Evolutionary conservation across 2,329 filamentous ascomycete genomes (phyloP), one percentile per base, ranked within the genome.

Genomic region (Dothidotthia symphoricarpi): DNA sequence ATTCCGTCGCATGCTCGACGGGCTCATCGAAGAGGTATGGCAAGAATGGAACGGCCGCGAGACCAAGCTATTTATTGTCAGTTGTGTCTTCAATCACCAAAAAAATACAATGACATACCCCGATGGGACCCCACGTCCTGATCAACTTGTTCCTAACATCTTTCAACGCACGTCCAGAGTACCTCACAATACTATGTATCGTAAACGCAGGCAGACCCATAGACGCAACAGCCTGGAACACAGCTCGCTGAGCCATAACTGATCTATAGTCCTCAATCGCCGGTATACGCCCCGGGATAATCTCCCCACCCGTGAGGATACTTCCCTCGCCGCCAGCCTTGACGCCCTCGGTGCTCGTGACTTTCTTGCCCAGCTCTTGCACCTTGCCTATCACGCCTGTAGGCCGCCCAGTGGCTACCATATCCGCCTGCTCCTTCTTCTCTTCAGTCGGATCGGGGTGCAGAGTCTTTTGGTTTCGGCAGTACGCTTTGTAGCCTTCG

Each of bases 141-240:
- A 97, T 42, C 4, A 72, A 80, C 42, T 76, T 74, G 61, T 86
- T 95, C 75, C 93, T 91, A 14, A 76, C 75, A 54, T 86, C 75
- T 71, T 91, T 95, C 73, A 98, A 67, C n/a, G 88, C 88, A 26
- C 75, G 76, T 0, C 93, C 89, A 1, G 87, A 90, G 62, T 98
- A 96, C 44, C 82, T 80, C 34, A 98, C 93, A 5, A 97, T 85
- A 45, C 84, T 89, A 68, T 96, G 91, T 41, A 97, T 95, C 0
- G 89, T 95, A 47, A 96, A 88, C 0, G 90, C 91, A 0, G 91
- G 93, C 51, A 97, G 68, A 2, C 88, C 93, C 93, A 98, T 98
- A 58, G 82, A 88, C 0, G 93, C 93, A 31, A 98, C 46, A 49
- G 81, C 82, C 70, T 98, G 93, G 70, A 98, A 98, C 15, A 96